Base-by-base conservation (phyloP, 2,329 filamentous ascomycete genomes). In the Stemphylium beticola region DNA sequence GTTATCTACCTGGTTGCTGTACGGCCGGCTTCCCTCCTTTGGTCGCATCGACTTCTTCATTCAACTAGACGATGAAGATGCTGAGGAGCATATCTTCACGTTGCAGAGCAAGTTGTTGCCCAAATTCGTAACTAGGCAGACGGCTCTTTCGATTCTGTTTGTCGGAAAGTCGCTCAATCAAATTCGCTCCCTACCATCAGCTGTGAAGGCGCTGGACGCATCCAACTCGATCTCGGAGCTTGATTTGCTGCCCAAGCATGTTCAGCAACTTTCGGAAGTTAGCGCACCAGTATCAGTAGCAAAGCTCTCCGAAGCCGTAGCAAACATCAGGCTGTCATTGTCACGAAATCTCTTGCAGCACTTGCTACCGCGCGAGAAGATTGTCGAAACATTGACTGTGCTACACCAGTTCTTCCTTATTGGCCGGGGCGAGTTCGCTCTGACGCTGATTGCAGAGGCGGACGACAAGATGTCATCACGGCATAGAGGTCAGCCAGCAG, bases 31-130 rank as follows among this genome's bases (percentile, higher is more conserved):
- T 53, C 93, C 93, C 0, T 83, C 83, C 12, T 87, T 91, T 71
- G 92, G 91, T 2, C 84, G 82, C 4, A 82, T 85, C n/a, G 93
- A 98, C 75, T 98, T 98, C 72, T 96, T 96, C 71, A 85, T 98
- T 17, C 67, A 75, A 22, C 66, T 71, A 45, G 68, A 76, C 45
- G 72, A 73, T 22, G 68, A 73, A 36, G 65, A 75, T 49, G 40
- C 49, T 1, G 61, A 73, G 38, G 70, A 78, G 40, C 51, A 65
- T 14, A 48, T 58, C 0, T 74, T 74, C 43, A 42, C 62, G 7
- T 46, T 73, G 14, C 60, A 69, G 29, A 69, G 72, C 54, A 78
- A 80, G 15, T 76, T 96, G 6, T 74, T 96, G 2, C 95, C 95
- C 0, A 86, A 85, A 11, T 96, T 96, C 69, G 91, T 97, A 6